A percentile compares a stretch with the other conserved stretches of the same genome.
phyloP scores from a whole-genome alignment of 495 filamentous ascomycete genomes.

The Cercophora samala region DNA sequence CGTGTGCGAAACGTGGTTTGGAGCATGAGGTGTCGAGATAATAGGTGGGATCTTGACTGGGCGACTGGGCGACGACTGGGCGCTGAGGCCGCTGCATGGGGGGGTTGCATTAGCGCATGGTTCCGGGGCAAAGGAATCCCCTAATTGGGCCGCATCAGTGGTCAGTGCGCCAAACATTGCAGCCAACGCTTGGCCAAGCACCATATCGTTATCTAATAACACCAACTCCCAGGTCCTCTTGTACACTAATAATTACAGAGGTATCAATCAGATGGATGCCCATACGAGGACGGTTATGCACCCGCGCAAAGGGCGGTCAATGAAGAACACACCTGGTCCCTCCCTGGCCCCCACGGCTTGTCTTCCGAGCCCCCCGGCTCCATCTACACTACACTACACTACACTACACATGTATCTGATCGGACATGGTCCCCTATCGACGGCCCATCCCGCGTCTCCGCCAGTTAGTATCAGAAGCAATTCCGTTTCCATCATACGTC shows the following conservation, averaged over 20 bases:
- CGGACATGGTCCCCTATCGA: neutral
- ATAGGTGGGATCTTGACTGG: no score
- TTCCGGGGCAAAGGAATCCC: neutral
- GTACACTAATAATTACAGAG: no score
- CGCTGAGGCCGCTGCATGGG: neutral
- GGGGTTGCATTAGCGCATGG: neutral
- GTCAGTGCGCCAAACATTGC: neutral
- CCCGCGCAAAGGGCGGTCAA: neutral
- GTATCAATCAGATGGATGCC: no score
- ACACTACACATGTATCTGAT: no score
- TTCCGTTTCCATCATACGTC: neutral
- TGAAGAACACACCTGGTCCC: no score
- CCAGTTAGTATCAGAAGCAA: neutral
- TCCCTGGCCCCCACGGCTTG: neutral
- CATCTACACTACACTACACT: no score
- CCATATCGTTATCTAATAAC: neutral
- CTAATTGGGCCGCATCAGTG: neutral
- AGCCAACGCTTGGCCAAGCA: neutral
- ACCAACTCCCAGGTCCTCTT: neutral
- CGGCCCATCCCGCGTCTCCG: neutral
- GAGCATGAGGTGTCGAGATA: no score
- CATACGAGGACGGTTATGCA: neutral
- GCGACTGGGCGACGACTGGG: no score
- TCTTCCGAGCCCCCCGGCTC: neutral
- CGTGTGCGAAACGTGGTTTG: conserved; percentile 3